Evolutionary conservation across 23 red algal species (phyloP), one percentile per base, ranked within the genome.

Genomic region (Gracilaria domingensis): DNA sequence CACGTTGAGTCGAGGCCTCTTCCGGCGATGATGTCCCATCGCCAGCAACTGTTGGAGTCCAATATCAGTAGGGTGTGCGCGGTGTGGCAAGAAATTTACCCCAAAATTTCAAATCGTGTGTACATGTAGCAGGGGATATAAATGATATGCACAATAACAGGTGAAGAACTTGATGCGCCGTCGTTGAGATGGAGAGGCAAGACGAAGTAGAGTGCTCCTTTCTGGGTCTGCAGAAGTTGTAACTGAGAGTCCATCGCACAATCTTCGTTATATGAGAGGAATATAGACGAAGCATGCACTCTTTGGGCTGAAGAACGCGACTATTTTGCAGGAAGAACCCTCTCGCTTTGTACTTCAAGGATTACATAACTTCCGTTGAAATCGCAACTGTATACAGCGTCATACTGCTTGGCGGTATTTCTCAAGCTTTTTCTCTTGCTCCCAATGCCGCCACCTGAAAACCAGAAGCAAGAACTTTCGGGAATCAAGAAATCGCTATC

Each of bases 91-190:
- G n/a, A n/a, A n/a, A n/a, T n/a, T n/a, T n/a, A n/a, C n/a, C n/a
- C n/a, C n/a, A n/a, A 37, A 69, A 69, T 69, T 69, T 69, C 2
- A 12, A 69, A 18, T 69, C 64, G 2, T 37, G 59, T 62, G 64
- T 69, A 69, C 64, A 69, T 3, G 32, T 69, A 69, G 18, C 64
- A 36, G 20, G 64, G 64, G 30, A 69, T 69, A 69, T 69, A 24
- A 37, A 9, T 18, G 17, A 55, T 18, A 14, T 17, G 6, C 51
- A 2, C 17, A 55, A 55, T 1, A 2, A 20, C 13, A 55, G 51
- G 7, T 48, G 45, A 18, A 55, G 51, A 16, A 55, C 9, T 55
- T 20, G 1, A 18, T 55, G 51, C 51, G 14, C 51, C 51, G 51
- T 55, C 51, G 51, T 20, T 16, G 51, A 55, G 51, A 55, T n/a